phyloP scores from a whole-genome alignment of 176 grass and related monocot species.

The Miscanthus lutarioriparius region DNA sequence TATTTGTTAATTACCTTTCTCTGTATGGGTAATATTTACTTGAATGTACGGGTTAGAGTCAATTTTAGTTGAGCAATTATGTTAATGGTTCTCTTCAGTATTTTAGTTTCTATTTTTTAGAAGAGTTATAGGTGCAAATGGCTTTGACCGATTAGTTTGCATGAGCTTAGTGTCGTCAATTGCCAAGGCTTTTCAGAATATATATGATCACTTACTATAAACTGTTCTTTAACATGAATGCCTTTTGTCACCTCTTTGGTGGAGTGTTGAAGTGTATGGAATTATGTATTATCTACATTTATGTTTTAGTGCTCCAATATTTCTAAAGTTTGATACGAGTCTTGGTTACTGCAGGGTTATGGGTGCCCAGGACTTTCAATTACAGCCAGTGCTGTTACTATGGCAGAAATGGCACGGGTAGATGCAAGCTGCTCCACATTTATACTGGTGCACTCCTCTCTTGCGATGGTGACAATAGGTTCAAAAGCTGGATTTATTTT shows the following conservation, averaged over 20 bases:
- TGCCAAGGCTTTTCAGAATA: not conserved
- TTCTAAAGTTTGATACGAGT: constrained; percentile 6
- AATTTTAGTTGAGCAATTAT: not conserved
- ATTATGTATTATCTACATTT: not conserved
- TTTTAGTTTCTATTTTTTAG: not conserved
- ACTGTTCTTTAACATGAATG: not conserved
- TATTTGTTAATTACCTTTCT: not conserved
- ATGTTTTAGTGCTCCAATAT: not conserved
- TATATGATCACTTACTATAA: not conserved
- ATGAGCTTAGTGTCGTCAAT: not conserved
- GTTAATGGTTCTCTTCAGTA: not conserved
- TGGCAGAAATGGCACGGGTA: constrained; percentile 69
- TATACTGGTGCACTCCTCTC: constrained; percentile 77
- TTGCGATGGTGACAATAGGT: constrained; percentile 81
- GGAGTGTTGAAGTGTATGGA: not conserved
- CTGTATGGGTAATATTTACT: not conserved
- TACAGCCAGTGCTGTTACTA: constrained; percentile 61
- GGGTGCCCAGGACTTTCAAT: constrained; percentile 67
- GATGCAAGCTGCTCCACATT: constrained; percentile 78
- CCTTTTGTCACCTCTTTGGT: not conserved
- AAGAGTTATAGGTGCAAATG: not conserved
- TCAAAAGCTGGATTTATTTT: constrained; percentile 2
- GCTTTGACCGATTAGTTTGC: not conserved
- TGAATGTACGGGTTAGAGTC: not conserved
- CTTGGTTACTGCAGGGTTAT: constrained; percentile 50